Conservation (phyloP, 139 green algal genomes). For the Tetradesmus lagerheimii region DNA sequence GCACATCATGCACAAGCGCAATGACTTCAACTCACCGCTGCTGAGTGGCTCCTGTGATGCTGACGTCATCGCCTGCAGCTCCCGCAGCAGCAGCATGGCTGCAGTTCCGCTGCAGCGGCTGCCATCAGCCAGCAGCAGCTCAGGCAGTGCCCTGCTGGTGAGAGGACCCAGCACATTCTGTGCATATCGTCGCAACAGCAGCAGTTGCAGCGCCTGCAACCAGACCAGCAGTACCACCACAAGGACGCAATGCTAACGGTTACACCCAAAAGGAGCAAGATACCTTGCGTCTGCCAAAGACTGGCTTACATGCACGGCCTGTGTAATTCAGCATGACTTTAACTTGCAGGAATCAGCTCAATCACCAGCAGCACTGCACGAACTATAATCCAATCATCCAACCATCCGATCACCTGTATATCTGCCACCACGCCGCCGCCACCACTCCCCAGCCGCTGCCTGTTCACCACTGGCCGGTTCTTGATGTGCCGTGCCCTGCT, state of each 20-base stretch:
- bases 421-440: slow-evolving; percentile 56
- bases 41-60: background rate
- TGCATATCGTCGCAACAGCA: background rate
- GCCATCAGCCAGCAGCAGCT: slow-evolving; percentile 13
- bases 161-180: background rate
- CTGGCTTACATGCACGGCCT: too few species aligned
- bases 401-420: too few species aligned
- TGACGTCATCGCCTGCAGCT: slow-evolving; percentile 22
- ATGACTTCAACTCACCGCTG: background rate
- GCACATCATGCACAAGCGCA: too few species aligned
- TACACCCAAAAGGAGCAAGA: too few species aligned
- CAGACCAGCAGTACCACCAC: background rate
- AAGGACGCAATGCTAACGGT: too few species aligned
- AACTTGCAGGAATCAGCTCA: background rate
- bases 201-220: slow-evolving; percentile 26
- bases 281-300: too few species aligned
- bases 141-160: background rate
- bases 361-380: background rate
- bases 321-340: background rate
- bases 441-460: slow-evolving; percentile 57
- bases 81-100: background rate
- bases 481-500: slow-evolving; percentile 83
- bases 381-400: too few species aligned
- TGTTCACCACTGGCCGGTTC: slow-evolving; percentile 77
- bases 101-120: background rate